A percentile compares a stretch with the other conserved stretches of the same genome.
Evolutionary conservation across 2,329 filamentous ascomycete species (phyloP).

Genomic region (Phaeosphaeriaceae sp.): DNA sequence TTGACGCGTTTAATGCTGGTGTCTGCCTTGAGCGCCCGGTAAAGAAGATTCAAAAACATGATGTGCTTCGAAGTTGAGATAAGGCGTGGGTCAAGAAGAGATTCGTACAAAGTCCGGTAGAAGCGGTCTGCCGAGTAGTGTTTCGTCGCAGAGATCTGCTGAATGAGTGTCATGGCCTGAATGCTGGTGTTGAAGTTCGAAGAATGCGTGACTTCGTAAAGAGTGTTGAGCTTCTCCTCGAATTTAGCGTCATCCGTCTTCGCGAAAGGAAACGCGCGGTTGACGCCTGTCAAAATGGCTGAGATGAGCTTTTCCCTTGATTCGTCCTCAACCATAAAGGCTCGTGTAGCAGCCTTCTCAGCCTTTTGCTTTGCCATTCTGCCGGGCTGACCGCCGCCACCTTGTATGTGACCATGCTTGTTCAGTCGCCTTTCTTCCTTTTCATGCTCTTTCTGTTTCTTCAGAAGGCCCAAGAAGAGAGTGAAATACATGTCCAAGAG

Average conservation of each 20-base stretch:
- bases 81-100: conserved; percentile 86
- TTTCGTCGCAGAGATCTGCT: conserved; percentile 83
- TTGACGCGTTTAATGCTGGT: conserved; percentile 91
- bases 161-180: conserved; percentile 91
- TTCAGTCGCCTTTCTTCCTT: conserved; percentile 51
- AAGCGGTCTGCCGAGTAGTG: conserved; percentile 87
- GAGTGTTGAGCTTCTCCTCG: conserved; percentile 87
- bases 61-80: conserved; percentile 92
- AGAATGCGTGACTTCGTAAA: conserved; percentile 95
- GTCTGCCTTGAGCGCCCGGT: conserved; percentile 86
- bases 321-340: conserved; percentile 61
- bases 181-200: conserved; percentile 99
- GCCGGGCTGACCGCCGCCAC: conserved; percentile 60
- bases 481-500: conserved; percentile 92
- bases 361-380: conserved; percentile 59
- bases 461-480: conserved; percentile 82
- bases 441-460: conserved; percentile 58
- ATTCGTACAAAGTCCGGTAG: conserved; percentile 95
- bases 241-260: conserved; percentile 81
- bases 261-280: conserved; percentile 93
- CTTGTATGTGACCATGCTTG: conserved; percentile 59
- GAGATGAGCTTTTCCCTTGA: conserved; percentile 90
- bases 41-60: conserved; percentile 90
- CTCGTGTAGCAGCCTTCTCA: conserved; percentile 52
- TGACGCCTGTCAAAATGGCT: conserved; percentile 89